Evolutionary conservation across 495 filamentous ascomycete genomes (phyloP).

Genomic region (Penicillium malachiteum): DNA sequence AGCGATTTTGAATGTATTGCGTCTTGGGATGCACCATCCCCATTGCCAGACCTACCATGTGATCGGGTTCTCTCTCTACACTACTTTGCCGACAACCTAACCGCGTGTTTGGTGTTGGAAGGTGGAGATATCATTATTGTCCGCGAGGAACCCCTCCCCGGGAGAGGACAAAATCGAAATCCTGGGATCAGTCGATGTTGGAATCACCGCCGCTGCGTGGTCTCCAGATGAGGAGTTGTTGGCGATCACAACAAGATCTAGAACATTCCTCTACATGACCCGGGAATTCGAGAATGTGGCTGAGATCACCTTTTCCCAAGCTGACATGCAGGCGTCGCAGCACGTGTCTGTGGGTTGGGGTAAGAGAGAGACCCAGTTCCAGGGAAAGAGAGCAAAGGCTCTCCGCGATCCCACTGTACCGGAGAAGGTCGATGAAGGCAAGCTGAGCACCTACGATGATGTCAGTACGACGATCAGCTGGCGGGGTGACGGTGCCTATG

Average conservation of each 20-base stretch:
- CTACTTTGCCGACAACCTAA: slow-evolving; percentile 75
- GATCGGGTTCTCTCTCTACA: slow-evolving; percentile 77
- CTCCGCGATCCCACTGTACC: slow-evolving; percentile 92
- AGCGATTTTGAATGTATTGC: slow-evolving; percentile 58
- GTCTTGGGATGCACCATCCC: slow-evolving; percentile 82
- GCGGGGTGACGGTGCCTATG: slow-evolving; percentile 90
- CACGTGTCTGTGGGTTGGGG: slow-evolving; percentile 99
- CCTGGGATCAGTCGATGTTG: slow-evolving; percentile 86
- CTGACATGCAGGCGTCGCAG: slow-evolving; percentile 83
- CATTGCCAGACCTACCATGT: slow-evolving; percentile 62
- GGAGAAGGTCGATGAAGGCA: slow-evolving; percentile 84
- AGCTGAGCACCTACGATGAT: slow-evolving; percentile 70
- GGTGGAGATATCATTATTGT: slow-evolving; percentile 89
- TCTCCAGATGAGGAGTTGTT: slow-evolving; percentile 93
- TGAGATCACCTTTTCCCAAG: slow-evolving; percentile 64
- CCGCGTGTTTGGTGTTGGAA: slow-evolving; percentile 78
- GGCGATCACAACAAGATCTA: slow-evolving; percentile 73
- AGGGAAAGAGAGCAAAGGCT: slow-evolving; percentile 87
- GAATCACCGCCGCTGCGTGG: slow-evolving; percentile 87
- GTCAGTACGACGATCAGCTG: slow-evolving; percentile 73
- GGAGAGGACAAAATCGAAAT: slow-evolving; percentile 84
- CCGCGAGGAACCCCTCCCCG: slow-evolving; percentile 67
- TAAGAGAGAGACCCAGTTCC: slow-evolving; percentile 96
- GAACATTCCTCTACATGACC: slow-evolving; percentile 89
- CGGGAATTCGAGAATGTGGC: slow-evolving; percentile 81